Base-by-base conservation (phyloP, 257 asterid genomes). In the Fraxinus americana region DNA sequence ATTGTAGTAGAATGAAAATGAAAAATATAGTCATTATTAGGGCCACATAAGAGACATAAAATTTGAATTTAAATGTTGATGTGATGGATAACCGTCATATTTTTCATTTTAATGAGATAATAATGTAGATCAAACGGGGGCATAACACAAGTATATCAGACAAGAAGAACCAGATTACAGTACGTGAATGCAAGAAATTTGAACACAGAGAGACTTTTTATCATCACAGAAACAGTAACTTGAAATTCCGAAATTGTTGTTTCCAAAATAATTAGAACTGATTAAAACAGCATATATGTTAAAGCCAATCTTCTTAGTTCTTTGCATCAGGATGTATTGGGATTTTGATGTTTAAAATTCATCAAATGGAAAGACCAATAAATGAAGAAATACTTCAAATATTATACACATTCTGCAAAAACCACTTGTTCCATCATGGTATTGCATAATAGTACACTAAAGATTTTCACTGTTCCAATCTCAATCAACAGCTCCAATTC, bases 81-180 rank as follows among this genome's bases (percentile, higher is more conserved):
- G 27, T 25, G 27, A 25, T 25, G 27, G 27, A 25, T 25, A 25
- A 25, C 0, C 27, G 27, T 25, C 27, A 25, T 25, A 25, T 25
- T 25, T 25, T 25, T 25, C 27, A 25, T 25, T 25, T 25, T 25
- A 25, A 25, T 25, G 27, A 25, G 27, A 25, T 25, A 25, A 25
- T 25, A 25, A 25, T 25, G 27, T 25, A 25, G 27, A 25, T 25
- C 27, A 25, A 25, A 25, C 27, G 27, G 27, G 27, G 27, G 27
- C 27, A 25, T 43, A 11, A 43, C 54, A 73, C 39, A n/a, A 32
- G 34, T 32, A 71, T 43, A 68, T 78, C 5, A 70, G 80, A 23
- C 66, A 82, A 39, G 76, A 76, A 13, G 74, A 76, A 21, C 73
- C 70, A 67, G 16, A 36, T 38, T 66, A 79, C 66, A 39, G 35